Evolutionary conservation across 129 eudicot genomes (phyloP).

Genomic region (Saussurea involucrata): DNA sequence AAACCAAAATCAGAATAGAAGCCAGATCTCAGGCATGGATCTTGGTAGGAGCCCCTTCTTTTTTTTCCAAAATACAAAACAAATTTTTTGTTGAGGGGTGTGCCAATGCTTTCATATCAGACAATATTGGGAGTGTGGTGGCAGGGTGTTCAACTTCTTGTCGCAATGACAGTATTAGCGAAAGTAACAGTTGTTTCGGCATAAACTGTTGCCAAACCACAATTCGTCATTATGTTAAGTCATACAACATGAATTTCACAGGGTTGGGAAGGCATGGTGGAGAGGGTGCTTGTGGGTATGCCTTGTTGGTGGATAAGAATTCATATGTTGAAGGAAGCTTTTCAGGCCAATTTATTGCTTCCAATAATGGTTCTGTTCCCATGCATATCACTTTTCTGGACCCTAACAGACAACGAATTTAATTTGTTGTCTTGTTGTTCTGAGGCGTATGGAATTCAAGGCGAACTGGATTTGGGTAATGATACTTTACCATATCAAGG

Average conservation of each 20-base stretch:
- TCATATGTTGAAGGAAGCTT: background rate
- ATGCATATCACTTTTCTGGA: slow-evolving; percentile 9
- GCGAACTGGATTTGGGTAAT: background rate
- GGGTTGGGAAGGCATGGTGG: background rate
- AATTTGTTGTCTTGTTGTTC: background rate
- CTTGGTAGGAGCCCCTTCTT: slow-evolving; percentile 1
- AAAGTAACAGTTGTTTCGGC: background rate
- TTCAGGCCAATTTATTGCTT: background rate
- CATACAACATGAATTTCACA: background rate
- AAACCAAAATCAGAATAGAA: background rate
- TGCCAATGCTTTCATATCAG: background rate
- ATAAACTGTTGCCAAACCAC: background rate
- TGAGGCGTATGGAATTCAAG: background rate
- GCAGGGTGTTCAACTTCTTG: background rate
- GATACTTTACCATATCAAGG: background rate
- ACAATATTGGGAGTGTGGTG: background rate
- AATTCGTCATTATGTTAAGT: background rate
- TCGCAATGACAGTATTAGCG: background rate
- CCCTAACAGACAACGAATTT: background rate
- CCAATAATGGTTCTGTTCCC: background rate
- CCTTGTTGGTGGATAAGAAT: background rate
- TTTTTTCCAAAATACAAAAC: background rate
- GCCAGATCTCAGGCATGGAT: background rate
- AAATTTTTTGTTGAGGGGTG: background rate
- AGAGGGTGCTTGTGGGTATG: background rate